Evolutionary conservation across 2,329 filamentous ascomycete genomes (phyloP).

Genomic region (Tricladium varicosporioides): DNA sequence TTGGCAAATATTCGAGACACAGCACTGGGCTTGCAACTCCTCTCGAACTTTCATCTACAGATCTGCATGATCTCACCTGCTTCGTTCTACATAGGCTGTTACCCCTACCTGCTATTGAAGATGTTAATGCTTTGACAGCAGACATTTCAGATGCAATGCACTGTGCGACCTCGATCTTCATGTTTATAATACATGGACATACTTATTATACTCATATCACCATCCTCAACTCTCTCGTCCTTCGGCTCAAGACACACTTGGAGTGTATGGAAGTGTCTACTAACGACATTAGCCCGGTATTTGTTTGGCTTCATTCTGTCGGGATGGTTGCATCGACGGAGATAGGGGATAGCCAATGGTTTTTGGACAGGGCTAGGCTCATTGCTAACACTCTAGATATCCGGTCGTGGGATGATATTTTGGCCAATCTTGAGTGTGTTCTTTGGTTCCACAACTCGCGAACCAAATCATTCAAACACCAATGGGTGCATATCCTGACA

Average conservation of each 20-base stretch:
- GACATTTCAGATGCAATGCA: slow-evolving; percentile 45
- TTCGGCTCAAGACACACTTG: slow-evolving; percentile 27
- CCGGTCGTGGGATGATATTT: no score
- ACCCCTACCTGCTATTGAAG: slow-evolving; percentile 15
- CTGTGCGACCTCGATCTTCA: slow-evolving; percentile 46
- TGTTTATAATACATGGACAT: slow-evolving; percentile 52
- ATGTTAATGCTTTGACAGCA: slow-evolving; percentile 8
- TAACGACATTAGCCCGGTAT: no score
- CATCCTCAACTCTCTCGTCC: slow-evolving; percentile 38
- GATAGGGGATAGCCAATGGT: no score
- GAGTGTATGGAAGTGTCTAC: no score
- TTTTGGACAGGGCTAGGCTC: no score
- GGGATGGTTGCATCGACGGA: no score
- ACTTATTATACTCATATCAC: slow-evolving; percentile 53
- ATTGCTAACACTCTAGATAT: no score
- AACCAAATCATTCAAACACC: no score
- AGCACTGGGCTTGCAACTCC: background rate
- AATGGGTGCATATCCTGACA: no score
- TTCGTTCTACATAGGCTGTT: slow-evolving; percentile 53
- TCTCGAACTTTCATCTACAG: slow-evolving; percentile 37
- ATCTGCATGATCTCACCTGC: slow-evolving; percentile 54
- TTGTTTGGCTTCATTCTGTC: no score
- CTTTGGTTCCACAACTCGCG: no score
- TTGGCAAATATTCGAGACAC: slow-evolving; percentile 30
- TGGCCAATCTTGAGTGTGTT: no score